Evolutionary conservation across 2,329 filamentous ascomycete species (phyloP), one percentile per base, ranked within the genome.

Genomic region (Ophiocordyceps australis): DNA sequence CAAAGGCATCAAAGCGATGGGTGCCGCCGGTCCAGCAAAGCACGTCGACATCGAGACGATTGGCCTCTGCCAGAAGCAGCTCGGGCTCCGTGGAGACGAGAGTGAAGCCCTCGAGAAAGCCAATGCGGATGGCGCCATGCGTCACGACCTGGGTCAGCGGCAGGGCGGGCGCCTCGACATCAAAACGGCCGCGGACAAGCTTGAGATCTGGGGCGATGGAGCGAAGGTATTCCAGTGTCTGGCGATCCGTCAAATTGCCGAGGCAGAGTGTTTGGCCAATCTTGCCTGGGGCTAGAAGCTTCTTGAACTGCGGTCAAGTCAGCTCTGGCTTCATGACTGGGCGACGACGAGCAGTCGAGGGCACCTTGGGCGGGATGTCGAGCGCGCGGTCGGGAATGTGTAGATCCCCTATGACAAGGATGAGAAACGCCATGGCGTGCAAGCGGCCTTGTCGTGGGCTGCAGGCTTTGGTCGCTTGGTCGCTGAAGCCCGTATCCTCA

Each of bases 361-460:
- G 38, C 62, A 83, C 82, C 73, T 92, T 92, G 50, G 76, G 65
- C 31, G 83, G 83, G 43, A 93, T 85, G 51, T 92, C 83, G 36
- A 89, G 73, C 40, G 82, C 83, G 49, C 83, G 67, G 54, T 93
- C 83, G 41, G 83, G 83, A 54, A 93, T 92, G 59, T 92, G 83
- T 28, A 93, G 70, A 58, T 93, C 83, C 50, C 82, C 82, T 40
- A 93, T 81, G 46, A 89, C 81, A 47, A 93, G 69, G 46, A 92
- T 83, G 38, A 93, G 65, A 55, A 86, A 81, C 36, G 82, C 81
- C 59, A 86, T 82, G 62, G 17, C 32, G 30, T 7, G 17, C 17
- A n/a, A n/a, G n/a, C n/a, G n/a, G n/a, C n/a, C n/a, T n/a, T n/a
- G n/a, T n/a, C n/a, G n/a, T n/a, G n/a, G n/a, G n/a, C n/a, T n/a